Conservation (phyloP, 768 basidiomycete species). For the Russula compacta region DNA sequence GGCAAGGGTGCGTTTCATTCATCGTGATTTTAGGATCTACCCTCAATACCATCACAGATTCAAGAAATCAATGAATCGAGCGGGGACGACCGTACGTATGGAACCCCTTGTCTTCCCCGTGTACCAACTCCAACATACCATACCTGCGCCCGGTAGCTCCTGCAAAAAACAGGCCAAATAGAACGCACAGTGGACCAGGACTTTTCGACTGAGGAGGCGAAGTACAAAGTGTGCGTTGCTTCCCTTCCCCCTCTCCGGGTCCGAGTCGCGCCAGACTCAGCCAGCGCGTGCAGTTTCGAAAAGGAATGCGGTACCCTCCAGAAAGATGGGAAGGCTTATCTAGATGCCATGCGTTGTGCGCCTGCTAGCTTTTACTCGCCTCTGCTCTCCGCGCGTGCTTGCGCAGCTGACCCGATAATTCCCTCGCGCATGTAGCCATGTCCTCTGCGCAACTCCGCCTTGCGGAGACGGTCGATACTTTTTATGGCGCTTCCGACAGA, state of each 20-base stretch:
- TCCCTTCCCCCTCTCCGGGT: neutral
- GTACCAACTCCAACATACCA: constrained; percentile 5
- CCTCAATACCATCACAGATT: constrained; percentile 40
- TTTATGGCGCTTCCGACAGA: constrained; percentile 81
- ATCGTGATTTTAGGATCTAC: neutral
- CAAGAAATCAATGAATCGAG: constrained; percentile 89
- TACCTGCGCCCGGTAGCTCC: constrained; percentile 41
- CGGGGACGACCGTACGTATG: constrained; percentile 72
- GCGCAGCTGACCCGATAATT: neutral
- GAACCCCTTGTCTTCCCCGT: constrained; percentile 5
- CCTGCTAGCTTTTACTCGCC: constrained; percentile 3
- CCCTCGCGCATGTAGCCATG: constrained; percentile 54
- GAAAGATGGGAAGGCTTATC: constrained; percentile 91
- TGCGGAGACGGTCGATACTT: constrained; percentile 87
- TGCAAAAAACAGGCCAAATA: constrained; percentile 98
- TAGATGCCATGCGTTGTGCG: constrained; percentile 89
- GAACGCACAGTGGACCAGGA: constrained; percentile 93
- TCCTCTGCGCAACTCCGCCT: constrained; percentile 85
- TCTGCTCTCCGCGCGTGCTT: neutral
- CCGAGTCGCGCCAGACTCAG: neutral
- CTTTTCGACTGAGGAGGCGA: constrained; percentile 85
- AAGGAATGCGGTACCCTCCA: constrained; percentile 91
- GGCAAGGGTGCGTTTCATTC: constrained; percentile 8
- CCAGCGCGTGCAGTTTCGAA: constrained; percentile 57
- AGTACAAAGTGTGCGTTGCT: constrained; percentile 71